These are phyloP conservation scores for Marchantia polymorpha DNA, from an alignment of 225 moss, liverwort and hornwort genomes.

Conservation along the genomic window DNA sequence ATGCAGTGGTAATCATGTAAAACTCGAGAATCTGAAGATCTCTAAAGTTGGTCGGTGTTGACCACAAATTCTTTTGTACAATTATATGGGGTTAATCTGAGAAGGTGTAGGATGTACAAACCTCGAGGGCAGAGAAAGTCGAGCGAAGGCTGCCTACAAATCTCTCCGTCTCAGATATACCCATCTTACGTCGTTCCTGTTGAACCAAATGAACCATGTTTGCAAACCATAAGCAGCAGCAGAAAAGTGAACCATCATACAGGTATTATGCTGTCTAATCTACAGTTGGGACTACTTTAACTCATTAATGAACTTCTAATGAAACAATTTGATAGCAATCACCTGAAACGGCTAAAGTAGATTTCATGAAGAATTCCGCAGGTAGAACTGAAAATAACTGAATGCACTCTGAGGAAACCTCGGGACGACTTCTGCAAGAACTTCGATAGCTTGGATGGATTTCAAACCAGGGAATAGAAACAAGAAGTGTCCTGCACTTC, in stretches of 20 bases:
- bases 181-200: constrained; percentile 97
- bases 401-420: neutral
- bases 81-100: neutral
- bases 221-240: neutral
- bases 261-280: neutral
- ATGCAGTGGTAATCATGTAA: neutral
- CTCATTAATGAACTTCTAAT: neutral
- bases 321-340: neutral
- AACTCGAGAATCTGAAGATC: neutral
- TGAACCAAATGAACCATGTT: constrained; percentile 16
- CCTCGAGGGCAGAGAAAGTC: constrained; percentile 90
- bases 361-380: no score
- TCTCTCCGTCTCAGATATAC: constrained; percentile 77
- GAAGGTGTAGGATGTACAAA: constrained; percentile 15
- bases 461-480: no score
- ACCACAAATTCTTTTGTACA: no score
- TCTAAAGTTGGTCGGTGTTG: neutral
- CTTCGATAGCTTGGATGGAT: no score
- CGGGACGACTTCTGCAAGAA: neutral
- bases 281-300: no score
- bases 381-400: no score
- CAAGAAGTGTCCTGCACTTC: no score
- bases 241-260: neutral
- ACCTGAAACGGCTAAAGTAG: neutral
- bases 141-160: constrained; percentile 87